A percentile compares a stretch with the other conserved stretches of the same genome.
Conservation (phyloP, 2,329 filamentous ascomycete species). For the Fusarium lateritium region DNA sequence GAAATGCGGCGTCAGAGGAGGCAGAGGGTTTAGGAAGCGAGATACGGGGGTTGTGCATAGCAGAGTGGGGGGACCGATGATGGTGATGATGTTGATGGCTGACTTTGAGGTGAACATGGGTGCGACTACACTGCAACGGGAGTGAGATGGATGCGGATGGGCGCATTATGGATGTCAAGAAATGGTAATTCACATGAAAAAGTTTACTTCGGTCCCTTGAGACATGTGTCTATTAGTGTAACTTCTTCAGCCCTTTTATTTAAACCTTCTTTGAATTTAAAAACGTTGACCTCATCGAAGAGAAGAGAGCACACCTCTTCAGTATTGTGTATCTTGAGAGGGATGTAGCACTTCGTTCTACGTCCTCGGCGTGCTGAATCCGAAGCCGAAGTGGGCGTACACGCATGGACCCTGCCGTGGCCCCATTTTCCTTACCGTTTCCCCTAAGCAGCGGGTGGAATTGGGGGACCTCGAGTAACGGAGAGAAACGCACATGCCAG, state of each 20-base stretch:
- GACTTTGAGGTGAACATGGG: slow-evolving; percentile 4
- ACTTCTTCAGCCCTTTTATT: not conserved
- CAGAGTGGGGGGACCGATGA: slow-evolving; percentile 35
- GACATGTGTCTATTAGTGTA: not conserved
- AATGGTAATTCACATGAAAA: slow-evolving; percentile 40
- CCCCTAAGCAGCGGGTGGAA: slow-evolving; percentile 7
- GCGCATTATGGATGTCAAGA: slow-evolving; percentile 15
- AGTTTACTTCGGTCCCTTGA: not conserved
- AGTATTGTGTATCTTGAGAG: not conserved
- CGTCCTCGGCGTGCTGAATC: slow-evolving; percentile 42
- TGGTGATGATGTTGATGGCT: slow-evolving; percentile 39
- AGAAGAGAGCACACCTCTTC: not conserved
- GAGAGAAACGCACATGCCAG: slow-evolving; percentile 48
- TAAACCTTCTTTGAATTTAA: slow-evolving; percentile 3
- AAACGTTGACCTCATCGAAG: not conserved
- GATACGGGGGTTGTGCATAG: slow-evolving; percentile 33
- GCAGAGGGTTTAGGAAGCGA: slow-evolving; percentile 27
- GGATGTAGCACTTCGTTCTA: slow-evolving; percentile 13
- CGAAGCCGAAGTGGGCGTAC: slow-evolving; percentile 42
- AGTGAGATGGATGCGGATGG: slow-evolving; percentile 9
- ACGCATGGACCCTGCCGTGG: slow-evolving; percentile 45
- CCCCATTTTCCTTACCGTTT: slow-evolving; percentile 42
- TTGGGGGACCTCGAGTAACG: slow-evolving; percentile 23
- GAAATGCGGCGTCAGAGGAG: slow-evolving; percentile 8
- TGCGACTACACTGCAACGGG: not conserved